A percentile compares a stretch with the other conserved stretches of the same genome.
phyloP scores from a whole-genome alignment of 352 stramenopile genomes.

The Blastocystis hominis region DNA sequence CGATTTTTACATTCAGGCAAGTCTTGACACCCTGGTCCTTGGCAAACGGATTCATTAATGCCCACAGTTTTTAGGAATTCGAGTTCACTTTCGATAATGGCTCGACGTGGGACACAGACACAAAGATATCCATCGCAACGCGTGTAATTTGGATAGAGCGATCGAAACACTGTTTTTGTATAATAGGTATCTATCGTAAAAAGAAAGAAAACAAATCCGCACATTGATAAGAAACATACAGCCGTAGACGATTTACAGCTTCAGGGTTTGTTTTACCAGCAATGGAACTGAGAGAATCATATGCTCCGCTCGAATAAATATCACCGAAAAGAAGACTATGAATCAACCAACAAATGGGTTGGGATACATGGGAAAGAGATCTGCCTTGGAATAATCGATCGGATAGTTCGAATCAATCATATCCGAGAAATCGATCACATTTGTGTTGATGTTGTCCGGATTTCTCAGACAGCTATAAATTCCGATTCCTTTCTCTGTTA shows the following conservation, averaged over 20 bases:
- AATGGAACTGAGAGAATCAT: neutral
- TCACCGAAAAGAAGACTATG: slow-evolving; percentile 5
- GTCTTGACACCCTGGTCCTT: neutral
- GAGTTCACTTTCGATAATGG: neutral
- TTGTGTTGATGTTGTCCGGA: neutral
- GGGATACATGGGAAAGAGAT: neutral
- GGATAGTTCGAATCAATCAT: neutral
- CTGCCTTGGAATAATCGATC: neutral
- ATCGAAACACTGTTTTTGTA: neutral
- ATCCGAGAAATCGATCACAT: neutral
- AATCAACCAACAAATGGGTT: neutral
- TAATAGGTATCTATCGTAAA: neutral
- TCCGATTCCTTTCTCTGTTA: neutral
- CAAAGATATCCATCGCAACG: neutral
- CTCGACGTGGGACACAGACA: neutral
- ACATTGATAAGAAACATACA: neutral
- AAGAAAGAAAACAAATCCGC: neutral
- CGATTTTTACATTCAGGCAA: neutral
- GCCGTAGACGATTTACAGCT: neutral
- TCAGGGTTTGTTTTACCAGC: neutral
- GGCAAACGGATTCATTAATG: neutral
- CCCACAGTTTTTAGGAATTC: neutral
- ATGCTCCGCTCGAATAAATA: neutral
- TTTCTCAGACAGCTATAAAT: neutral
- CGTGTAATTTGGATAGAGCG: neutral